phyloP scores from a whole-genome alignment of 371 early-diverging fungal genomes.

The Basidiobolus meristosporus region DNA sequence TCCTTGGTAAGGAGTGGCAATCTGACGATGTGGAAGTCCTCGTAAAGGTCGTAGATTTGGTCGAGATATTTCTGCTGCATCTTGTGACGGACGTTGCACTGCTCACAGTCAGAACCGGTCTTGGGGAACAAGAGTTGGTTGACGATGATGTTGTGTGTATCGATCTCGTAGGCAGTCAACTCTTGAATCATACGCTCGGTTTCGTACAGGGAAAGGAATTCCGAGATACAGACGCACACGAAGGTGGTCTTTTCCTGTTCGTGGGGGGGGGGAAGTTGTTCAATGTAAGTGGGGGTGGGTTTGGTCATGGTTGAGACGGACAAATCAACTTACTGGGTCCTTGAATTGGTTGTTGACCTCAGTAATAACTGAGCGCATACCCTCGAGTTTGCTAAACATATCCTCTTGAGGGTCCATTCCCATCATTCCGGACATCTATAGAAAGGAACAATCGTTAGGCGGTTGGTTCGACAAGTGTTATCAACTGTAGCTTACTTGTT shows the following conservation, averaged over 20 bases:
- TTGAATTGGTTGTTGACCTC: constrained; percentile 95
- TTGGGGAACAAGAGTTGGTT: constrained; percentile 93
- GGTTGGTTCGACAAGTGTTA: constrained; percentile 1
- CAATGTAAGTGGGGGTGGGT: not conserved
- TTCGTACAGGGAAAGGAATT: constrained; percentile 96
- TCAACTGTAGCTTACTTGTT: constrained; percentile 31
- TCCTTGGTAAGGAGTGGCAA: constrained; percentile 90
- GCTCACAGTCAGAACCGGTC: constrained; percentile 75
- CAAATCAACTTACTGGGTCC: constrained; percentile 51
- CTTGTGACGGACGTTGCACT: constrained; percentile 82
- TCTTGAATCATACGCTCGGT: constrained; percentile 98
- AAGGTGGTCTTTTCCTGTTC: constrained; percentile 87
- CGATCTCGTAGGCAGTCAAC: constrained; percentile 86
- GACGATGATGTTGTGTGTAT: constrained; percentile 97
- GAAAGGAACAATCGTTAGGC: not conserved
- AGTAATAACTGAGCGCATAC: constrained; percentile 82
- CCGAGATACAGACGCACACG: constrained; percentile 95
- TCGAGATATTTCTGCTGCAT: constrained; percentile 97
- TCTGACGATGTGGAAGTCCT: constrained; percentile 80
- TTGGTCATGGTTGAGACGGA: not conserved
- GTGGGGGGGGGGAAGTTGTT: not conserved
- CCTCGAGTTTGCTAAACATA: constrained; percentile 84
- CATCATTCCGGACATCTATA: constrained; percentile 90
- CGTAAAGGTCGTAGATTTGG: constrained; percentile 94
- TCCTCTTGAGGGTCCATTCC: constrained; percentile 76